Evolutionary conservation across 2,329 filamentous ascomycete species (phyloP).

Genomic region (Emydomyces testavorans): DNA sequence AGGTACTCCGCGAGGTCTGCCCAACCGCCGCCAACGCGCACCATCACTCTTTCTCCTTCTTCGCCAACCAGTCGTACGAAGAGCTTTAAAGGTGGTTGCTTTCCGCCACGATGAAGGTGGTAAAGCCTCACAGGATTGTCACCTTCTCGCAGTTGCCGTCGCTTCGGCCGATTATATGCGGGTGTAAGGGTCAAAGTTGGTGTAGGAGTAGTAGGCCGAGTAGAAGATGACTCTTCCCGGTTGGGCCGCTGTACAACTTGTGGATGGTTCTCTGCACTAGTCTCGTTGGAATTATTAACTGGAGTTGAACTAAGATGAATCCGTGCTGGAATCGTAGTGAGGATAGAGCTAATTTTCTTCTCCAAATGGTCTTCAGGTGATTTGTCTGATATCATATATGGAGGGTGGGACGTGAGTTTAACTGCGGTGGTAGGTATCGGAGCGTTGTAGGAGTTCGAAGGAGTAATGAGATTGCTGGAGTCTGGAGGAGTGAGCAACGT

Average conservation of each 20-base stretch:
- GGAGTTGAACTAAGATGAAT: slow-evolving; percentile 55
- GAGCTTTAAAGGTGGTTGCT: slow-evolving; percentile 81
- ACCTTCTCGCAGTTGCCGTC: slow-evolving; percentile 31
- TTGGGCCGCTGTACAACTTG: slow-evolving; percentile 21
- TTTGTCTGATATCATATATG: slow-evolving; percentile 14
- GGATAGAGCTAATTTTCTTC: slow-evolving; percentile 66
- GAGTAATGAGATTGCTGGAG: slow-evolving; percentile 14
- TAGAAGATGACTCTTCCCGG: slow-evolving; percentile 28
- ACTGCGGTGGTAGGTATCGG: slow-evolving; percentile 12
- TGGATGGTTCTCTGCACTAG: not conserved
- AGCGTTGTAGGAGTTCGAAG: slow-evolving; percentile 32
- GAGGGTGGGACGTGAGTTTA: slow-evolving; percentile 20
- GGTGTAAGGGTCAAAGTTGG: slow-evolving; percentile 61
- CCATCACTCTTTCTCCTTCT: slow-evolving; percentile 86
- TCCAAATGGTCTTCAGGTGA: slow-evolving; percentile 58
- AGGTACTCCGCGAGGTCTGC: slow-evolving; percentile 91
- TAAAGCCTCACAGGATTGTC: slow-evolving; percentile 80
- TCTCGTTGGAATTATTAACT: slow-evolving; percentile 18
- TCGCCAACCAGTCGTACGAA: slow-evolving; percentile 90
- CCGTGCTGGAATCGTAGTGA: slow-evolving; percentile 64
- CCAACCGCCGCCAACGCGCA: slow-evolving; percentile 96
- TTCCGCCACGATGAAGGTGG: slow-evolving; percentile 72
- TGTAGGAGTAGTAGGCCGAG: slow-evolving; percentile 46
- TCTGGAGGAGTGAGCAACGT: not conserved
- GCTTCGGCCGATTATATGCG: slow-evolving; percentile 30